These are phyloP conservation scores for Debaryomyces subglobosus DNA, from an alignment of 1,139 yeast genomes.

Conservation along the genomic window DNA sequence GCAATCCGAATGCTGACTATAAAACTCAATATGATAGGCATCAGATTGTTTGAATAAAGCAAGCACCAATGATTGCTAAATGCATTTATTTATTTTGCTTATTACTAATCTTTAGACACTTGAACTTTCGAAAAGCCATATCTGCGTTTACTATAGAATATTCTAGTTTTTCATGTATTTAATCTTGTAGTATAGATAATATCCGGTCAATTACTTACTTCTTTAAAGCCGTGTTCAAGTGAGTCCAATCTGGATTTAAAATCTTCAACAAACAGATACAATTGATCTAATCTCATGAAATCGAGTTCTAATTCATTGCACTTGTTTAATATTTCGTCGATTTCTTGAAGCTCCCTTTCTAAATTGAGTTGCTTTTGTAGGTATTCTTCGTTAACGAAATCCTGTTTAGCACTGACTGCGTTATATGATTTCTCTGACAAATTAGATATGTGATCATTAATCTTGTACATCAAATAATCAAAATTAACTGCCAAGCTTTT, in stretches of 20 bases:
- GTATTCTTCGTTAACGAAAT: conserved; percentile 35
- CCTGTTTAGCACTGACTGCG: conserved; percentile 31
- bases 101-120: neutral
- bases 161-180: neutral
- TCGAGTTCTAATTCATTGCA: conserved; percentile 64
- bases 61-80: neutral
- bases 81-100: neutral
- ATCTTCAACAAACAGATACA: conserved; percentile 50
- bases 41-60: neutral
- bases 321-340: conserved; percentile 44
- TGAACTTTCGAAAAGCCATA: neutral
- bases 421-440: conserved; percentile 39
- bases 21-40: neutral
- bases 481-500: conserved; percentile 59
- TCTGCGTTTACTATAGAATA: neutral
- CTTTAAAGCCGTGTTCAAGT: conserved; percentile 29
- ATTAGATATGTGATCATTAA: conserved; percentile 53
- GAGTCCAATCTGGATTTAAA: conserved; percentile 34
- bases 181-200: neutral
- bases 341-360: conserved; percentile 45
- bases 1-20: neutral
- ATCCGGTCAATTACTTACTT: conserved; percentile 12
- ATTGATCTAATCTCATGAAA: conserved; percentile 69
- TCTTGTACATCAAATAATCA: conserved; percentile 64
- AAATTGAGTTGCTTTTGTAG: conserved; percentile 39